Conservation (phyloP, 371 early-diverging fungal genomes). For the Lichtheimia hyalospora region DNA sequence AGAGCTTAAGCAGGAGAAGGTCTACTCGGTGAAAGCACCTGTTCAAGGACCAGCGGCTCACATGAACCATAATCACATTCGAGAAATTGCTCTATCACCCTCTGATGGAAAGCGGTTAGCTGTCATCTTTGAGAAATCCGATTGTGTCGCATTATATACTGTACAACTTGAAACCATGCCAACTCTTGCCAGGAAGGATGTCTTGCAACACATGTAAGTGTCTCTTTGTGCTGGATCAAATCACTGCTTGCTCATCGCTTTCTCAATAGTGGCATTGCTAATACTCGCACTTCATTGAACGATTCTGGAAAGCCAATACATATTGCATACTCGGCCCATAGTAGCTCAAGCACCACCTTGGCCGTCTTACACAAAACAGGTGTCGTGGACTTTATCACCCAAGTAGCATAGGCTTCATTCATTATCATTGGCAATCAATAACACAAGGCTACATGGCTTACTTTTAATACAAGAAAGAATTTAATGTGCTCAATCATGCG, state of each 20-base stretch:
- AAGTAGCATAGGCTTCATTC: not conserved
- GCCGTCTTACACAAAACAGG: not conserved
- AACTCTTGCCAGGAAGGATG: conserved; percentile 4
- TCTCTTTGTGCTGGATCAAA: not conserved
- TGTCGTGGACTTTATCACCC: not conserved
- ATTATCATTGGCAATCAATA: too few relatives aligned
- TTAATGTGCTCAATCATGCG: too few relatives aligned
- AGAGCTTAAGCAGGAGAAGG: conserved; percentile 9
- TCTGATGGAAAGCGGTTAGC: conserved; percentile 32
- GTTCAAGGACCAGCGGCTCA: not conserved
- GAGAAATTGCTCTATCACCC: conserved; percentile 34
- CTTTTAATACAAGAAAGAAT: too few relatives aligned
- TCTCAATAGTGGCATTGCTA: not conserved
- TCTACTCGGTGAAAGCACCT: conserved; percentile 1
- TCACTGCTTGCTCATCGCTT: not conserved
- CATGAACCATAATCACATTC: conserved; percentile 15
- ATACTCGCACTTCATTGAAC: not conserved
- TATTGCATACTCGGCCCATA: not conserved
- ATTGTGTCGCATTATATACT: conserved; percentile 24
- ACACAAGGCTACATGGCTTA: too few relatives aligned
- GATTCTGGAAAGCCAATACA: not conserved
- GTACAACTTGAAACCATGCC: conserved; percentile 16
- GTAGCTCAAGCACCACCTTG: not conserved
- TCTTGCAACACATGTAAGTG: not conserved
- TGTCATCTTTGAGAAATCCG: conserved; percentile 26